These are phyloP conservation scores for Populus euphratica DNA, from an alignment of 345 rosid genomes.

Conservation along the genomic window DNA sequence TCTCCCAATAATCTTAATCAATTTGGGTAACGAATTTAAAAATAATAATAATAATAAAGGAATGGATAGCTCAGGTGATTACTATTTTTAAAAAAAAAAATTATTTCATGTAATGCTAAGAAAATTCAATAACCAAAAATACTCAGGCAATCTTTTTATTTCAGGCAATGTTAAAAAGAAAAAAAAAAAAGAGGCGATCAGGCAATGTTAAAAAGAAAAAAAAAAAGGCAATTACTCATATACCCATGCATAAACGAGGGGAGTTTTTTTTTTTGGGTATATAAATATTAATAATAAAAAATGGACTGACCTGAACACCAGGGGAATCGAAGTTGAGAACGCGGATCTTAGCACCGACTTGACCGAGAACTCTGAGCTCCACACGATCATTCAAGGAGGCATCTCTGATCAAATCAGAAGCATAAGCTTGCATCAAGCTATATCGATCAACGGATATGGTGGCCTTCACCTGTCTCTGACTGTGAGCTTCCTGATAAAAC, in stretches of 20 bases:
- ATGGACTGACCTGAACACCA: conserved; percentile 66
- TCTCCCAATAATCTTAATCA: too few relatives aligned
- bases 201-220: too few relatives aligned
- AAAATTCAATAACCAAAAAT: too few relatives aligned
- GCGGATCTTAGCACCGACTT: conserved; percentile 93
- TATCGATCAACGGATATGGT: conserved; percentile 76
- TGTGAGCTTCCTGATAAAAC: conserved; percentile 84
- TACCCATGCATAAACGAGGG: not conserved
- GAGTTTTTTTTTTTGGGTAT: too few relatives aligned
- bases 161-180: too few relatives aligned
- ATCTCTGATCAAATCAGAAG: conserved; percentile 67
- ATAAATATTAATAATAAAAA: not conserved
- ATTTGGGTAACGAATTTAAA: too few relatives aligned
- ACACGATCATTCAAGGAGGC: conserved; percentile 86
- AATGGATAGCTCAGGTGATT: too few relatives aligned
- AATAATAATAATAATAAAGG: too few relatives aligned
- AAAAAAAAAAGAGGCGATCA: too few relatives aligned
- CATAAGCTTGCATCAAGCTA: conserved; percentile 76
- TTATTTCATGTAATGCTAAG: too few relatives aligned
- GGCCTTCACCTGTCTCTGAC: conserved; percentile 67
- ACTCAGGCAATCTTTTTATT: too few relatives aligned
- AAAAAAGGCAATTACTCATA: not conserved
- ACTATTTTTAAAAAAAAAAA: too few relatives aligned
- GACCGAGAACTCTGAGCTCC: conserved; percentile 75
- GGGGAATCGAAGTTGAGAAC: conserved; percentile 89